phyloP scores from a whole-genome alignment of 1,139 yeast genomes.

The Pichia terricola region DNA sequence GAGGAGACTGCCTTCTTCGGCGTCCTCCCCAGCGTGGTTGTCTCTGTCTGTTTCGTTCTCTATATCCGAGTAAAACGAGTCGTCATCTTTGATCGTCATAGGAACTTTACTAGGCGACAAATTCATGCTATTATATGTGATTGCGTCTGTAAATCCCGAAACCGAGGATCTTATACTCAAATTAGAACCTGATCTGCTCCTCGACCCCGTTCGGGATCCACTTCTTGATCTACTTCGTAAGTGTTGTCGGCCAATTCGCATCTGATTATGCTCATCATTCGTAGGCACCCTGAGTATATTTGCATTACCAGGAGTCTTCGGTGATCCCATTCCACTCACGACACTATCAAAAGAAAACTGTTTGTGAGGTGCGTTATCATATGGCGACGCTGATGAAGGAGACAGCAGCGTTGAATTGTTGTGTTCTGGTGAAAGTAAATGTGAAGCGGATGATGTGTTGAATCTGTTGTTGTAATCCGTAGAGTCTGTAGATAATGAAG shows the following conservation, averaged over 20 bases:
- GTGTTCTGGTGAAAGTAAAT: no score
- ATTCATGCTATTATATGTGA: not conserved
- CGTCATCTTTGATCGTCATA: not conserved
- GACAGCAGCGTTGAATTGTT: no score
- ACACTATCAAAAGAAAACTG: no score
- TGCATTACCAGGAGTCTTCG: no score
- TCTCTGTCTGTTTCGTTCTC: not conserved
- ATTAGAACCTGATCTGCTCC: constrained; percentile 12
- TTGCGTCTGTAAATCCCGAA: not conserved
- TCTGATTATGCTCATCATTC: constrained; percentile 6
- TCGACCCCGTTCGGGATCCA: not conserved
- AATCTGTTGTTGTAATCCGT: no score
- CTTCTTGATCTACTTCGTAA: not conserved
- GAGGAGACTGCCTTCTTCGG: not conserved
- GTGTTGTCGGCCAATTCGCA: constrained; percentile 22
- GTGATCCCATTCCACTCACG: no score
- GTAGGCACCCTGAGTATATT: not conserved
- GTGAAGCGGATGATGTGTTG: no score
- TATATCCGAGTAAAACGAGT: not conserved
- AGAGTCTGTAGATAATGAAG: no score
- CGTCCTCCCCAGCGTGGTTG: not conserved
- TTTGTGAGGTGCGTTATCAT: no score
- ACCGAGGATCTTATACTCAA: no score
- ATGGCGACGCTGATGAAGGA: no score
- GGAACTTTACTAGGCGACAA: no score